Conservation (phyloP, 352 stramenopile species). For the Globisporangium spinosum region DNA sequence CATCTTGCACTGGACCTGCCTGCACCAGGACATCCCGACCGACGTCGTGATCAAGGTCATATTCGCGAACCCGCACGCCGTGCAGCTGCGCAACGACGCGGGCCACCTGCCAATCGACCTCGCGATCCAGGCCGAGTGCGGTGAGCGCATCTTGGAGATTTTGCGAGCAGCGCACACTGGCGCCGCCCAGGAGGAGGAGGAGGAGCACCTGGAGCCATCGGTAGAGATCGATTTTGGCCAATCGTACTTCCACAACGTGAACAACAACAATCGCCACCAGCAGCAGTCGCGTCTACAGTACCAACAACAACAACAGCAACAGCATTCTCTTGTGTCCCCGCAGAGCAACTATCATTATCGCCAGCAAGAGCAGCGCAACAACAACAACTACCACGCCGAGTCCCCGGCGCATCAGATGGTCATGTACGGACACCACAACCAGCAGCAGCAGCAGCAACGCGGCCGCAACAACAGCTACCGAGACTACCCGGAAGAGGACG, state of each 20-base stretch:
- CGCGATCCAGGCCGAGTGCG: slow-evolving; percentile 67
- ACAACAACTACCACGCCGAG: slow-evolving; percentile 21
- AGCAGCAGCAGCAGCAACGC: slow-evolving; percentile 12
- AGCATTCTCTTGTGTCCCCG: slow-evolving; percentile 19
- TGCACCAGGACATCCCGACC: slow-evolving; percentile 69
- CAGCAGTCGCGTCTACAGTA: slow-evolving; percentile 24
- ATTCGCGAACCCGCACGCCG: slow-evolving; percentile 70
- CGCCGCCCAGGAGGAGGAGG: slow-evolving; percentile 24
- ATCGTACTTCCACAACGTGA: slow-evolving; percentile 35
- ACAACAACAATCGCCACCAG: slow-evolving; percentile 28
- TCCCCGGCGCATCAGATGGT: slow-evolving; percentile 5
- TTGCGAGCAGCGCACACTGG: slow-evolving; percentile 48
- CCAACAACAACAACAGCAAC: slow-evolving; percentile 28
- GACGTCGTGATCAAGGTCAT: slow-evolving; percentile 80
- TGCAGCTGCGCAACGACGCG: slow-evolving; percentile 70
- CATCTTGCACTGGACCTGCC: slow-evolving; percentile 74
- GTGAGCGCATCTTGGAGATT: slow-evolving; percentile 70
- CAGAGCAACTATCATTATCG: slow-evolving; percentile 20
- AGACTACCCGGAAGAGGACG: slow-evolving; percentile 31
- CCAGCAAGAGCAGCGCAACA: slow-evolving; percentile 16
- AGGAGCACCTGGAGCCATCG: slow-evolving; percentile 15
- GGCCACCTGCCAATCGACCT: slow-evolving; percentile 72
- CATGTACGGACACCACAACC: slow-evolving; percentile 8
- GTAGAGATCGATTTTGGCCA: slow-evolving; percentile 39
- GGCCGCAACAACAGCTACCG: slow-evolving; percentile 24